These are phyloP conservation scores for Conidiobolus incongruus DNA, from an alignment of 371 early-diverging fungal genomes.

Conservation along the genomic window DNA sequence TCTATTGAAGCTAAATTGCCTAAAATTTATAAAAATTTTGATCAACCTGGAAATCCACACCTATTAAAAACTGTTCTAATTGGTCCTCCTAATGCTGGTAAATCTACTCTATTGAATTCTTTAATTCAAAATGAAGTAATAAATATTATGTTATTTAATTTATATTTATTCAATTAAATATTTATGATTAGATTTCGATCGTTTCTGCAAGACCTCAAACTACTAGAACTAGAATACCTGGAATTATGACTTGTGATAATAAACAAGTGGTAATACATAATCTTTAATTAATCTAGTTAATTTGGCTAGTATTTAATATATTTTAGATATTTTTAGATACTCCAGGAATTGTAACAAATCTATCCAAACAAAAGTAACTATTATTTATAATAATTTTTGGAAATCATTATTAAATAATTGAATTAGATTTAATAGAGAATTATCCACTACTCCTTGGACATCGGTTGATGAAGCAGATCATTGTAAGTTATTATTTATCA, in stretches of 20 bases:
- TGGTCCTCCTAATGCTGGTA: conserved; percentile 63
- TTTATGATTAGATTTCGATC: conserved; percentile 28
- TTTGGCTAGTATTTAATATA: too few relatives aligned
- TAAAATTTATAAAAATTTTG: conserved; percentile 14
- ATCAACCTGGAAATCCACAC: conserved; percentile 38
- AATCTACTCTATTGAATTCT: conserved; percentile 52
- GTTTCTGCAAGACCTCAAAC: conserved; percentile 55
- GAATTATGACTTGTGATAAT: conserved; percentile 24
- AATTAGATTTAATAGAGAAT: conserved; percentile 23
- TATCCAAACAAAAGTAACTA: conserved; percentile 19
- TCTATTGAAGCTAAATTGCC: conserved; percentile 7
- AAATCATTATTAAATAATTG: conserved; percentile 2
- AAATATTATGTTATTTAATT: conserved; percentile 13
- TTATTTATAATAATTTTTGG: conserved; percentile 16
- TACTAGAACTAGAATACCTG: conserved; percentile 30
- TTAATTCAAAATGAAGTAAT: conserved; percentile 29
- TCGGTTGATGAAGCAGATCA: conserved; percentile 44
- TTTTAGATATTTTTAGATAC: too few relatives aligned
- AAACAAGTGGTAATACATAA: conserved; percentile 28
- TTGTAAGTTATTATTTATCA: conserved; percentile 12
- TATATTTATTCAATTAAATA: neutral
- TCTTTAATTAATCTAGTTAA: too few relatives aligned
- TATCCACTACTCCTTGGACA: conserved; percentile 48
- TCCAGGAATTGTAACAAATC: too few relatives aligned
- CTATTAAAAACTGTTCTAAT: conserved; percentile 33